Evolutionary conservation across 1,284 basidiomycete species (phyloP).

Genomic region (Irpex sp.): DNA sequence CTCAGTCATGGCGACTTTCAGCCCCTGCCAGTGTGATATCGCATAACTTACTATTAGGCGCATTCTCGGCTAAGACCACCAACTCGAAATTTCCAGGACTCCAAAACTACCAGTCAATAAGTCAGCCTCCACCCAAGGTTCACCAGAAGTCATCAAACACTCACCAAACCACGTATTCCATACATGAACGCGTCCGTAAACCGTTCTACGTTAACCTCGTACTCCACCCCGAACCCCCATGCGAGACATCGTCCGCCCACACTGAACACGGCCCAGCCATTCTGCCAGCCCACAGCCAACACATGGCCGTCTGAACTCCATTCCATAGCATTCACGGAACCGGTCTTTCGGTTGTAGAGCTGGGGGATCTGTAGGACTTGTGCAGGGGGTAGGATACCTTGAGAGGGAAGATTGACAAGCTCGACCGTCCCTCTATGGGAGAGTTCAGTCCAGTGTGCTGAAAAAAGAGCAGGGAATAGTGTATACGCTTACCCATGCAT

Average conservation of each 20-base stretch:
- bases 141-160: slow-evolving; percentile 14
- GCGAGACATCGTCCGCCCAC: slow-evolving; percentile 86
- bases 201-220: slow-evolving; percentile 54
- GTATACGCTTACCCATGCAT: slow-evolving; percentile 56
- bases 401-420: slow-evolving; percentile 61
- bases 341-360: slow-evolving; percentile 56
- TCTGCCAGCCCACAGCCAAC: slow-evolving; percentile 91
- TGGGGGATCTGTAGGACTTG: slow-evolving; percentile 55
- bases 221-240: slow-evolving; percentile 70
- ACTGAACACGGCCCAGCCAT: slow-evolving; percentile 91
- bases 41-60: slow-evolving; percentile 41
- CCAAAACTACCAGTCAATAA: slow-evolving; percentile 67
- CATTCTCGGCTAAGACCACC: slow-evolving; percentile 58
- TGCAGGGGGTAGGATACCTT: slow-evolving; percentile 47
- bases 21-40: background rate
- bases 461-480: background rate
- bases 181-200: slow-evolving; percentile 87
- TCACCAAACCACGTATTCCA: slow-evolving; percentile 65
- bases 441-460: background rate
- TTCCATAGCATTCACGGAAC: slow-evolving; percentile 73
- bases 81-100: slow-evolving; percentile 87
- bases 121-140: background rate
- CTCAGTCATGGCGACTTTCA: background rate
- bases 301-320: slow-evolving; percentile 97
- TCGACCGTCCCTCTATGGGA: slow-evolving; percentile 53